phyloP scores from a whole-genome alignment of 2,329 filamentous ascomycete species.

The Aspergillus sp. region DNA sequence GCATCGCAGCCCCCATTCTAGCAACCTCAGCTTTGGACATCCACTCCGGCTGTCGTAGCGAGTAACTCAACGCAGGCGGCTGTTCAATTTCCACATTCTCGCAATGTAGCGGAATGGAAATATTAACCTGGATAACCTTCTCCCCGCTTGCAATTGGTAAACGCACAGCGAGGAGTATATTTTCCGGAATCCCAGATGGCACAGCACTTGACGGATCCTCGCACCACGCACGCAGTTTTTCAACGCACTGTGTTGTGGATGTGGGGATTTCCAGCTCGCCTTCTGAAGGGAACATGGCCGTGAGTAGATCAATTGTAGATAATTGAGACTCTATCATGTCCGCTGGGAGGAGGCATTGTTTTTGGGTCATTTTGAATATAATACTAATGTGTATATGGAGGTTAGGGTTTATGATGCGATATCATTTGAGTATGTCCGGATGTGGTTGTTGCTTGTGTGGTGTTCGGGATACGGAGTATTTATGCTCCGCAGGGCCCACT shows the following conservation, averaged over 20 bases:
- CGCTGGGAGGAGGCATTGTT: conserved; percentile 26
- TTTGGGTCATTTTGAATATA: conserved; percentile 11
- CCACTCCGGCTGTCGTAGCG: conserved; percentile 49
- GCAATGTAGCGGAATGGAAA: conserved; percentile 22
- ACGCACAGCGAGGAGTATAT: conserved; percentile 17
- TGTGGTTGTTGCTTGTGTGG: no score
- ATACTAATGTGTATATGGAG: no score
- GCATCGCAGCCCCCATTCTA: conserved; percentile 35
- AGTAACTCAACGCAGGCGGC: conserved; percentile 19
- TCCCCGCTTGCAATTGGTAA: conserved; percentile 19
- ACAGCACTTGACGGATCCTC: conserved; percentile 6
- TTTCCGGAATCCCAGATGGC: conserved; percentile 14
- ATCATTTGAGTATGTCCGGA: no score
- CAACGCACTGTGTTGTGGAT: conserved; percentile 25
- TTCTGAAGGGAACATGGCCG: conserved; percentile 46
- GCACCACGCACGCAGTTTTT: conserved; percentile 24
- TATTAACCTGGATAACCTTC: conserved; percentile 23
- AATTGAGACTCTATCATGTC: conserved; percentile 47
- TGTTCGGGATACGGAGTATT: no score
- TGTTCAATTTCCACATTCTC: conserved; percentile 11
- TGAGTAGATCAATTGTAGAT: conserved; percentile 48
- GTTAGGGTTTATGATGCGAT: no score
- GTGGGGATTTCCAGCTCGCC: conserved; percentile 39
- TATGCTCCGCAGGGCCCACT: no score
- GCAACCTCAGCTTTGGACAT: conserved; percentile 47